Conservation (phyloP, 1,284 basidiomycete species). For the Ustilago xerochloae region DNA sequence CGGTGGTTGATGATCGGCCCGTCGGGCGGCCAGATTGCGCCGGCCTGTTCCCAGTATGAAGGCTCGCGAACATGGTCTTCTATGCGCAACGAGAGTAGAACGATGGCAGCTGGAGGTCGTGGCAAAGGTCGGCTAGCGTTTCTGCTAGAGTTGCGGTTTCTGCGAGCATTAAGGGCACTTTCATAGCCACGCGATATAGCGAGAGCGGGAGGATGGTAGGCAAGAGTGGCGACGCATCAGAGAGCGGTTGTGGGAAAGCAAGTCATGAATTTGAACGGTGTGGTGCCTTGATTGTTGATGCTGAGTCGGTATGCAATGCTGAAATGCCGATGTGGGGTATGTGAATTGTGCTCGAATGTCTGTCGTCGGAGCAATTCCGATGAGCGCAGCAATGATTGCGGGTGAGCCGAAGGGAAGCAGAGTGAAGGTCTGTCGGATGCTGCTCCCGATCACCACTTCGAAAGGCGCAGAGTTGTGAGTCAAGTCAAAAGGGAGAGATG, state of each 20-base stretch:
- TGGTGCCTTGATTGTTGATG: no score
- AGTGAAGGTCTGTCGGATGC: not conserved
- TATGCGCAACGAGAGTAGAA: not conserved
- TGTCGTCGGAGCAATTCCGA: slow-evolving; percentile 3
- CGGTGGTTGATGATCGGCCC: no score
- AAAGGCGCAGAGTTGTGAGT: not conserved
- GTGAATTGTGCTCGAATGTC: not conserved
- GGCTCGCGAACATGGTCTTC: not conserved
- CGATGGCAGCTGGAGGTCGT: no score
- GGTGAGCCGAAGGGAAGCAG: not conserved
- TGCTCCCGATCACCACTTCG: not conserved
- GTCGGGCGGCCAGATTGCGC: not conserved
- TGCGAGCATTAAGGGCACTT: no score
- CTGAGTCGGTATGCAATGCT: no score
- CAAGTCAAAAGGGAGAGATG: not conserved
- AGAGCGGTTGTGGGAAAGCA: not conserved
- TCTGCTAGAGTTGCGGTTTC: no score
- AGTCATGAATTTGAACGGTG: not conserved
- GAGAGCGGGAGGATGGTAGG: no score
- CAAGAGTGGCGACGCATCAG: not conserved
- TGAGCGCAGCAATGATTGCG: not conserved
- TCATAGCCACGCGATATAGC: no score
- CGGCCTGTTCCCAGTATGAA: not conserved
- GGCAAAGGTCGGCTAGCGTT: no score
- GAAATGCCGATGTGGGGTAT: no score